Percentiles rank a stretch among this genome's conserved stretches.
Conservation (phyloP, 306 rosid genomes). For the Casuarina equisetifolia region DNA sequence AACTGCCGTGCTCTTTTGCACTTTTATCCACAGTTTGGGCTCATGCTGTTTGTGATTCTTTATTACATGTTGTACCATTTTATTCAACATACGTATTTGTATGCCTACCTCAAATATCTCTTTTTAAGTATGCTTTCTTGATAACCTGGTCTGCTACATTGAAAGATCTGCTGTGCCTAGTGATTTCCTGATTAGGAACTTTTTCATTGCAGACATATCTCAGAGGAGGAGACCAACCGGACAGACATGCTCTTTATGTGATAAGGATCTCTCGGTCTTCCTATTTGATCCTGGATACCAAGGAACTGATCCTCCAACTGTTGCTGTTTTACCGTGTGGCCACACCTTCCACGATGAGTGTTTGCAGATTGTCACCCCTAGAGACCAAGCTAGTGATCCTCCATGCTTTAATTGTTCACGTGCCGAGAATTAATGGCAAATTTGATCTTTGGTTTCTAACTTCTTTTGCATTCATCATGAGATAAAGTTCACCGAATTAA, state of each 20-base stretch:
- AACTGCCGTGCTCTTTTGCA: not conserved
- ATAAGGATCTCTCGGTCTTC: conserved; percentile 56
- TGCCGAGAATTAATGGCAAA: conserved; percentile 28
- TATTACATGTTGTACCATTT: not conserved
- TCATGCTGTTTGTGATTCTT: not conserved
- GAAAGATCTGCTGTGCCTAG: not conserved
- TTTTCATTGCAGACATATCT: conserved; percentile 21
- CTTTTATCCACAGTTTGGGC: not conserved
- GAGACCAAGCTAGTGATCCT: conserved; percentile 42
- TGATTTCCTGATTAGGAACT: not conserved
- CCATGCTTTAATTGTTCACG: conserved; percentile 70
- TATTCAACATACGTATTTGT: not conserved
- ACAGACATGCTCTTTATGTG: conserved; percentile 54
- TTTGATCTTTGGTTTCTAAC: not conserved
- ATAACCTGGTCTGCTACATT: not conserved
- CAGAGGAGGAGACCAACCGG: conserved; percentile 37
- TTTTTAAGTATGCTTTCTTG: not conserved
- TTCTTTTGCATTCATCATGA: not conserved
- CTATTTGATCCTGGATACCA: conserved; percentile 47
- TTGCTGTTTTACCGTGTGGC: conserved; percentile 59
- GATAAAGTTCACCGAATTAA: not conserved
- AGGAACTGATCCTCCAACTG: conserved; percentile 36
- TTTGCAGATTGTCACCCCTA: conserved; percentile 58
- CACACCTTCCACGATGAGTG: conserved; percentile 66
- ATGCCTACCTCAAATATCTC: too few species aligned